Conservation (phyloP, 2,329 filamentous ascomycete genomes). For the Pseudofabraea citricarpa region DNA sequence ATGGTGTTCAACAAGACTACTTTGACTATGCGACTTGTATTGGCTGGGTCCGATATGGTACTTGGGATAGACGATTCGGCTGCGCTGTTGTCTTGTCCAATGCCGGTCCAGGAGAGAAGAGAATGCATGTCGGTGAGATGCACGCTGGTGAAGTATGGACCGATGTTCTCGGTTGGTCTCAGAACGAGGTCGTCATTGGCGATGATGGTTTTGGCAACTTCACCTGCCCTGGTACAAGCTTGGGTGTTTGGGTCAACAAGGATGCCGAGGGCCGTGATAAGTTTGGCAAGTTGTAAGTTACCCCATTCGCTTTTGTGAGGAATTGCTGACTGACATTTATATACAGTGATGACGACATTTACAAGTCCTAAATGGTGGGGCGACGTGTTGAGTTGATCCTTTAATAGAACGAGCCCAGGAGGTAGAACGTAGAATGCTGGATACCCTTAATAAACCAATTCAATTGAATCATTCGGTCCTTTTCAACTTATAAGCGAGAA, state of each 20-base stretch:
- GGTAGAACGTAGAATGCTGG: no score
- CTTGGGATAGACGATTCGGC: slow-evolving; percentile 40
- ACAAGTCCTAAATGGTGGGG: slow-evolving; percentile 10
- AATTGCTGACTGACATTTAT: slow-evolving; percentile 9
- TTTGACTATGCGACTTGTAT: slow-evolving; percentile 56
- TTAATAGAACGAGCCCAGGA: no score
- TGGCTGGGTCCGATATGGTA: slow-evolving; percentile 50
- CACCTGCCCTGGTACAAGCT: slow-evolving; percentile 45
- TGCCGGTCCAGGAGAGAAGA: slow-evolving; percentile 41
- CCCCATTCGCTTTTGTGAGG: not conserved
- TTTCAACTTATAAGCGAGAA: no score
- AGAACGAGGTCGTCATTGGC: slow-evolving; percentile 53
- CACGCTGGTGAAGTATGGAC: slow-evolving; percentile 60
- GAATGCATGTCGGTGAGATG: slow-evolving; percentile 56
- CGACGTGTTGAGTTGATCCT: no score
- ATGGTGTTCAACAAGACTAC: slow-evolving; percentile 61
- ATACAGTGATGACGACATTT: slow-evolving; percentile 22
- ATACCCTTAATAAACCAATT: no score
- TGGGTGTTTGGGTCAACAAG: slow-evolving; percentile 57
- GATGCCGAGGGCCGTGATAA: slow-evolving; percentile 44
- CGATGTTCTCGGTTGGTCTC: slow-evolving; percentile 52
- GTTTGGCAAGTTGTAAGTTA: slow-evolving; percentile 34
- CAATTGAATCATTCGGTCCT: no score
- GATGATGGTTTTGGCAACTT: slow-evolving; percentile 55
- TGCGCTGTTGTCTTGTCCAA: slow-evolving; percentile 55